Conservation (phyloP, 257 asterid species). For the Lycium ferocissimum region DNA sequence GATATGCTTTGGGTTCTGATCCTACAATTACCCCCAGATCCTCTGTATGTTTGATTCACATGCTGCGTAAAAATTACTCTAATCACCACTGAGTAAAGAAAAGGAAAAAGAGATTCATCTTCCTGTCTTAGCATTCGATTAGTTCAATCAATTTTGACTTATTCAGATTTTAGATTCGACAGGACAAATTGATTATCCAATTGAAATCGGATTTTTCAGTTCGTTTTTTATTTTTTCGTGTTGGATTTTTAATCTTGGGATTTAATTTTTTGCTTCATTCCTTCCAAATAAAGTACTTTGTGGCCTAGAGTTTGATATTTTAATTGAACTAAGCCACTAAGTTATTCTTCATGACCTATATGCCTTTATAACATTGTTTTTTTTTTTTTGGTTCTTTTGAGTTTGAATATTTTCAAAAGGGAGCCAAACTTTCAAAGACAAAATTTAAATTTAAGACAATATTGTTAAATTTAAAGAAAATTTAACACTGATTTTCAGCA, state of each 20-base stretch:
- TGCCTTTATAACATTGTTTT: too few relatives aligned
- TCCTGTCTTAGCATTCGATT: not conserved
- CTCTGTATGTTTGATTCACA: conserved; percentile 15
- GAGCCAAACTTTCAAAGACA: too few relatives aligned
- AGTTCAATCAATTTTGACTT: not conserved
- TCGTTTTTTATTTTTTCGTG: not conserved
- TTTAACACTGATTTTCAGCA: too few relatives aligned
- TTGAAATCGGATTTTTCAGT: not conserved
- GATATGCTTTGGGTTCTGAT: conserved; percentile 26
- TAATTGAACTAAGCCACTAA: not conserved
- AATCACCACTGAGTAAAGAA: not conserved
- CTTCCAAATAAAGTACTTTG: not conserved
- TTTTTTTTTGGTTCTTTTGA: too few relatives aligned
- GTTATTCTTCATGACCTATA: not conserved
- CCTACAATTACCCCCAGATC: not conserved
- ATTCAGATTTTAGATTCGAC: not conserved
- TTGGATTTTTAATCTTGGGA: not conserved
- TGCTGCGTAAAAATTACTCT: conserved; percentile 28
- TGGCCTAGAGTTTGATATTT: not conserved
- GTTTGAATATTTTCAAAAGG: too few relatives aligned
- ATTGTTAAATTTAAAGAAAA: too few relatives aligned
- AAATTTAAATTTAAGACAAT: too few relatives aligned
- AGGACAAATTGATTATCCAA: not conserved
- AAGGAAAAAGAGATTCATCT: not conserved
- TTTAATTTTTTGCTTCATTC: not conserved